Base-by-base conservation (phyloP, 2,329 filamentous ascomycete genomes). In the Penicillium concentricum region DNA sequence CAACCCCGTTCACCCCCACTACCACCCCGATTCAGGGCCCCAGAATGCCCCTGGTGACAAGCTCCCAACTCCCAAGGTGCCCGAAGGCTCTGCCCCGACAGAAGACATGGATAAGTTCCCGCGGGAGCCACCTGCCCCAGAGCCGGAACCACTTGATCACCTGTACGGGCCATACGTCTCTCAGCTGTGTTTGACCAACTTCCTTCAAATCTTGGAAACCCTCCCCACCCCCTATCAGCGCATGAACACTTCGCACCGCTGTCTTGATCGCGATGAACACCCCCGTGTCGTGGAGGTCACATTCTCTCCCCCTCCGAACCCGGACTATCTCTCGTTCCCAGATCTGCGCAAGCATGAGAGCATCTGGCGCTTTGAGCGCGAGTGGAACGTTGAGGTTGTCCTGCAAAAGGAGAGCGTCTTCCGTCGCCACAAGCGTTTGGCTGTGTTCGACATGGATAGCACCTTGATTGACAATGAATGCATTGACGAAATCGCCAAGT, bases 401-500 rank as follows among this genome's bases (percentile, higher is more conserved):
- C 80, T 96, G 60, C 90, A 95, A 74, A 76, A 76, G 39, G 90
- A 93, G 69, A 84, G 80, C 30, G 80, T 93, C 32, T 91, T 88
- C 80, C 82, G 91, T 57, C 84, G 88, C 28, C 85, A 95, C 74
- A 92, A 92, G 63, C 85, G 93, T 9, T 81, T 97, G 12, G 92
- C 93, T 4, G 91, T 97, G 32, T 99, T 99, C 70, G 94, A 99
- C 74, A 99, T 99, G 94, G 94, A 99, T 78, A 94, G 89, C 74
- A 99, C 94, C 0, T 83, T 99, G 58, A 97, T 99, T 72, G 89
- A 93, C 52, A 92, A 99, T 74, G 94, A 99, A 78, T 92, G 97
- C 59, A 97, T 99, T 71, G 94, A 99, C 74, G 87, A 97, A 68
- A 87, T 99, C 55, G 94, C 94, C 4, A 87, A 89, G 52, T 89